Evolutionary conservation across 73 alveolate genomes (phyloP), one percentile per base, ranked within the genome.

Genomic region (Paramecium primaurelia): DNA sequence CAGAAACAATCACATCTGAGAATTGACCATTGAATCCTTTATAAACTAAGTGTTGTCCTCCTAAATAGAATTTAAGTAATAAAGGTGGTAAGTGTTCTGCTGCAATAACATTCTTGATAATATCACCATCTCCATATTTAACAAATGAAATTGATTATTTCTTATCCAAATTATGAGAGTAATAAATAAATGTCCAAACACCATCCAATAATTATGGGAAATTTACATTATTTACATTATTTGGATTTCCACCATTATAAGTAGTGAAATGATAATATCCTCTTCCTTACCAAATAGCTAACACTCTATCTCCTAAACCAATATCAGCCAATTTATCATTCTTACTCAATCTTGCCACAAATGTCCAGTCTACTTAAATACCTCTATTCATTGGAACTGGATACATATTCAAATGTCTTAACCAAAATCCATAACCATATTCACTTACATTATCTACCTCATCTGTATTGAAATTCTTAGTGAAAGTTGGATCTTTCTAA

Each of bases 211-310:
- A 45, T 36, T 87, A 25, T 25, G 89, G 93, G 86, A 42, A 58
- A 28, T 54, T 34, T 25, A 86, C 86, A 86, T 86, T 86, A 12
- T 86, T 36, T 0, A 54, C 18, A 9, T 22, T 30, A n/a, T 86
- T 86, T 11, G 86, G 86, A 36, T 86, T 86, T 26, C 93, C 93
- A 14, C 75, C 75, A 80, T 47, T 26, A n/a, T 80, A 80, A 0
- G 86, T 86, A 22, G 93, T 59, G 86, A 86, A 86, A 22, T 86
- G 93, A 86, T 86, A 86, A 54, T 36, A 86, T 59, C 93, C 93
- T 86, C 73, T 54, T 58, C 93, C 93, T 40, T 32, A 26, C 91
- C 91, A 80, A 45, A 80, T 34, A 0, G 91, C 71, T 12, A 80
- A 49, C 2, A 64, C 58, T 49, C 91, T 80, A 80, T 80, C 91